Evolutionary conservation across 805 yeast species (phyloP), one percentile per base, ranked within the genome.

Genomic region (Zygoascus biomembranicola): DNA sequence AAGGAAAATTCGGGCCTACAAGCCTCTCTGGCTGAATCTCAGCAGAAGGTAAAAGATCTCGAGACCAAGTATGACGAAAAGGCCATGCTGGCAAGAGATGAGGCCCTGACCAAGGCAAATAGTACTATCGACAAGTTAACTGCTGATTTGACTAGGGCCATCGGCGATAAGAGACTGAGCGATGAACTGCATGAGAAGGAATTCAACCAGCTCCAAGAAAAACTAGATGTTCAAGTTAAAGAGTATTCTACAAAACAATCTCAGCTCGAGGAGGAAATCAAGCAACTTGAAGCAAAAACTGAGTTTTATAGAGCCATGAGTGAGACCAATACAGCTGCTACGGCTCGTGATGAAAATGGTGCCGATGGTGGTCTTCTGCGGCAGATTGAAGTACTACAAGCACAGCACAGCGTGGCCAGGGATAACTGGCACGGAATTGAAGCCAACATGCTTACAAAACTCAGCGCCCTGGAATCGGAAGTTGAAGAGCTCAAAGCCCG

Each of bases 381-480:
- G 13, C 76, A 78, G 43, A 81, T 83, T 58, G 80, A 77, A 45
- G 69, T 76, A 14, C 63, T 87, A 19, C 90, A 85, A 62, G 71
- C 79, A 2, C 94, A 90, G 65, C 84, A 87, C 59, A 77, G 86
- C 8, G 77, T 82, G 14, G 85, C 92, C 0, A 84, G 84, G 53
- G 88, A 84, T 57, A 87, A 85, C 65, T 88, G 96, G 95, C 83
- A 85, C 53, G 72, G 81, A 18, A 82, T 89, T 44, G 97, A 94
- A 66, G 77, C 85, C 42, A 74, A 81, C 2, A 73, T 89, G 55
- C 71, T 75, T 56, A 66, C 69, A 8, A 78, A 77, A 54, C 73
- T 83, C 18, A 65, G 77, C 10, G 26, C 52, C 9, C 50, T 62
- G 20, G 66, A 64, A 43, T 48, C 49, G 31, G 64, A 62, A 13